phyloP scores from a whole-genome alignment of 176 grass and related monocot species.

The Hsuehochloa calcarea region DNA sequence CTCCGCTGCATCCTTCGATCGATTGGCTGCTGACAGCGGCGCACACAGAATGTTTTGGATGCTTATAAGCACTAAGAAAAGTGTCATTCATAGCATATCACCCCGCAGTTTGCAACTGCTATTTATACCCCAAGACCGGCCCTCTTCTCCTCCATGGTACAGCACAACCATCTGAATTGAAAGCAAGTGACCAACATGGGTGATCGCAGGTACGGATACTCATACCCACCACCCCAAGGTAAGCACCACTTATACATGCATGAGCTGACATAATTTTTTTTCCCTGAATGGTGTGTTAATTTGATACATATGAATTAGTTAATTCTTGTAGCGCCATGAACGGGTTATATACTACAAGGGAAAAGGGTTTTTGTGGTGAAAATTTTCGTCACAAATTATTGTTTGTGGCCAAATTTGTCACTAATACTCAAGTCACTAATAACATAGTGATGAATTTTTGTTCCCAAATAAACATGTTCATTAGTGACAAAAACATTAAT shows the following conservation, averaged over 20 bases:
- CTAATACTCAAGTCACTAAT: too few species aligned
- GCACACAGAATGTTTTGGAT: neutral
- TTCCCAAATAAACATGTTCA: too few species aligned
- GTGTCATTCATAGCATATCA: neutral
- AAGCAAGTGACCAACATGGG: slow-evolving; percentile 13
- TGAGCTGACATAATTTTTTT: too few species aligned
- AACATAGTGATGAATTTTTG: too few species aligned
- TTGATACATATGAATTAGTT: neutral
- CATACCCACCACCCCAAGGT: slow-evolving; percentile 50
- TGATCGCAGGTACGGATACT: slow-evolving; percentile 38
- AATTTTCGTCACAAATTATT: too few species aligned
- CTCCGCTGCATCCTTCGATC: neutral
- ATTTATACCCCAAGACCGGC: neutral
- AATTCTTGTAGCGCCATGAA: neutral
- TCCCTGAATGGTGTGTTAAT: neutral
- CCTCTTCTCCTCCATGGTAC: neutral
- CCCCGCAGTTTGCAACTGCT: neutral
- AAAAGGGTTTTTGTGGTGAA: too few species aligned
- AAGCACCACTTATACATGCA: neutral
- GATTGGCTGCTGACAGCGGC: slow-evolving; percentile 3
- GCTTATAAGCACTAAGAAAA: neutral
- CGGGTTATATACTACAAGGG: neutral
- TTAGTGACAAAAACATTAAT: too few species aligned
- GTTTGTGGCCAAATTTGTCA: too few species aligned
- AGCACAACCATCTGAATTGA: neutral